phyloP scores from a whole-genome alignment of 1,284 basidiomycete species.

The Cutaneotrichosporon spelunceum region DNA sequence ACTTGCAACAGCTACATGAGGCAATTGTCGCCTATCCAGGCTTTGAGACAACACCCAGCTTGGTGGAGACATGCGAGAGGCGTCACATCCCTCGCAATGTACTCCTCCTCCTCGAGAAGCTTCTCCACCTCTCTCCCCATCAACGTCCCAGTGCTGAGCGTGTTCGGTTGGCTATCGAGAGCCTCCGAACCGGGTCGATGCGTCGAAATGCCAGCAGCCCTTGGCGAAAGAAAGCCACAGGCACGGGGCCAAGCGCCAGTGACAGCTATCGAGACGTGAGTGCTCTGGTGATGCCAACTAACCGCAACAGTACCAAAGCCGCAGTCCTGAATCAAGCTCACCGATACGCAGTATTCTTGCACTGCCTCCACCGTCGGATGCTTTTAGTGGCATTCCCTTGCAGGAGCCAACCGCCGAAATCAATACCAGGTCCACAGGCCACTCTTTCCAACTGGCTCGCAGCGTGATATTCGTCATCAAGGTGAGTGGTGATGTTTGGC shows the following conservation, averaged over 20 bases:
- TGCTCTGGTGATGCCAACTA: neutral
- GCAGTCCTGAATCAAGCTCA: neutral
- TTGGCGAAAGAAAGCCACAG: neutral
- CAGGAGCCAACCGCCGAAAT: neutral
- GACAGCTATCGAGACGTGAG: neutral
- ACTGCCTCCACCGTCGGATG: slow-evolving; percentile 20
- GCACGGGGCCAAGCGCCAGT: neutral
- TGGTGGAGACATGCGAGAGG: slow-evolving; percentile 61
- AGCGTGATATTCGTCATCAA: slow-evolving; percentile 20
- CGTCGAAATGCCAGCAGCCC: neutral
- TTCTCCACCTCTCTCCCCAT: slow-evolving; percentile 62
- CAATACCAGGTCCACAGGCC: neutral
- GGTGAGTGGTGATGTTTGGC: slow-evolving; percentile 12
- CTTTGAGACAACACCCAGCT: slow-evolving; percentile 61
- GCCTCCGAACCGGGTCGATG: neutral
- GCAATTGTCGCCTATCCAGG: slow-evolving; percentile 75
- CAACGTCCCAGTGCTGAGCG: slow-evolving; percentile 68
- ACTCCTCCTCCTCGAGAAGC: slow-evolving; percentile 66
- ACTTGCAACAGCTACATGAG: slow-evolving; percentile 61
- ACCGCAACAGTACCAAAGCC: neutral
- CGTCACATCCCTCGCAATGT: slow-evolving; percentile 67
- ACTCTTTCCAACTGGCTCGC: neutral
- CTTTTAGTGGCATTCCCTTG: neutral
- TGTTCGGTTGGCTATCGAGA: slow-evolving; percentile 48
- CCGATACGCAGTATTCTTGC: slow-evolving; percentile 23